Percentiles rank a stretch among this genome's conserved stretches.
Evolutionary conservation across 139 green algal genomes (phyloP).

Genomic region (Chlorella vulgaris): DNA sequence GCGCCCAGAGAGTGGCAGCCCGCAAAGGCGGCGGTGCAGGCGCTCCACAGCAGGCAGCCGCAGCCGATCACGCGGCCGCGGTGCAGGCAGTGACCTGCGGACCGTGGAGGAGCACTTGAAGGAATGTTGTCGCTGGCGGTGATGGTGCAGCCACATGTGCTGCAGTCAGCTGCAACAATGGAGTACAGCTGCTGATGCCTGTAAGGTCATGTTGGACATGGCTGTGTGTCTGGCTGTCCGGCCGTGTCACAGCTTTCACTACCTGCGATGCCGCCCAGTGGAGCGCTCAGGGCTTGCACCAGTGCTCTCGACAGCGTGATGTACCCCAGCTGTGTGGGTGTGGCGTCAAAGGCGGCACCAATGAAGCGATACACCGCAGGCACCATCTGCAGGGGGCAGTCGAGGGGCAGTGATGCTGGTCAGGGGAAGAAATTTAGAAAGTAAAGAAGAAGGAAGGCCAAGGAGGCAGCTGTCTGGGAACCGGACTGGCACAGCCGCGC

Average conservation of each 20-base stretch:
- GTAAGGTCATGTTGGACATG: too few species aligned
- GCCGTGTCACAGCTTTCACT: too few species aligned
- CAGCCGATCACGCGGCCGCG: conserved; percentile 59
- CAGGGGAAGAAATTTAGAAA: not conserved
- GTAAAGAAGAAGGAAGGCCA: too few species aligned
- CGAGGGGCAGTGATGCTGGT: too few species aligned
- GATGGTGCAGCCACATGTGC: not conserved
- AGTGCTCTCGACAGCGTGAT: conserved; percentile 73
- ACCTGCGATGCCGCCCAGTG: conserved; percentile 53
- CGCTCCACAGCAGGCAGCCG: conserved; percentile 76
- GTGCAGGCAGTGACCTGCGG: conserved; percentile 49
- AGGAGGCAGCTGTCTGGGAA: too few species aligned
- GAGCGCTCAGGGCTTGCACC: conserved; percentile 66
- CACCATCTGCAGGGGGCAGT: conserved; percentile 54
- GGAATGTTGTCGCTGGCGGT: too few species aligned
- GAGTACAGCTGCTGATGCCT: too few species aligned
- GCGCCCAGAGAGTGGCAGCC: conserved; percentile 18
- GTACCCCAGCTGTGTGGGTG: conserved; percentile 70
- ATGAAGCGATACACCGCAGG: conserved; percentile 81
- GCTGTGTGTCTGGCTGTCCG: too few species aligned
- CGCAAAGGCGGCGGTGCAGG: conserved; percentile 69
- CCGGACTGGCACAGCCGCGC: too few species aligned
- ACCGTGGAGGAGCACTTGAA: not conserved
- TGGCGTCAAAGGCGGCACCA: conserved; percentile 63
- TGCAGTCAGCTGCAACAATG: not conserved